Base-by-base conservation (phyloP, 805 yeast genomes). In the Priceomyces fermenticarens region DNA sequence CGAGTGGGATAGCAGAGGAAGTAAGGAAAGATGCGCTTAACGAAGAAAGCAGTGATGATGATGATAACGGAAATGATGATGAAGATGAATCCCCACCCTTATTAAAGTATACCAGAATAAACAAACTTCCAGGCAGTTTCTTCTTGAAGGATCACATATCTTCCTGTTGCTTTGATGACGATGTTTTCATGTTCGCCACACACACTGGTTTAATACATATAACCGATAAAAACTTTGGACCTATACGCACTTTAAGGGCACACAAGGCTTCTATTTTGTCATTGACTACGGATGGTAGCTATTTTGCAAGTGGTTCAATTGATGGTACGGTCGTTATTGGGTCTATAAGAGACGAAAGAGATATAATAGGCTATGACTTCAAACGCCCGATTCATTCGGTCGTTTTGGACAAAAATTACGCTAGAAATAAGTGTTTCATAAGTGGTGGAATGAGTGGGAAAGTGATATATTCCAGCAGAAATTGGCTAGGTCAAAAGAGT, bases 311-410 rank as follows among this genome's bases (percentile, higher is more conserved):
- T 0, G 96, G 90, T 0, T 88, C 97, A 0, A 83, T 91, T 69
- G 99, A 93, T 57, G 99, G 99, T 0, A 85, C 96, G 0, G 85
- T 91, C 0, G 88, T 88, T 1, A 77, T 88, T 3, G 93, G 96
- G 0, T 77, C 89, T 2, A 65, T 87, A 1, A 43, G 48, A 1
- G 85, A 83, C 46, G 78, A 77, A 13, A 63, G 69, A 3, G 93
- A 85, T 50, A 78, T 85, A 2, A 69, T 75, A 0, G 89, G 88
- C 2, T 83, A 78, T 50, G 95, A 90, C 60, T 86, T 89, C 60
- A 83, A 85, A 51, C 69, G 97, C 23, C 97, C 98, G 0, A 76
- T 93, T 0, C 95, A 89, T 55, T 81, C 95, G 0, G 95, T 91
- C 3, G 86, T 88, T 0, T 60, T 93, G 4, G 93, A 86, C 50